These are phyloP conservation scores for Pilasporangium apinafurcum DNA, from an alignment of 352 stramenopile species.

Conservation along the genomic window DNA sequence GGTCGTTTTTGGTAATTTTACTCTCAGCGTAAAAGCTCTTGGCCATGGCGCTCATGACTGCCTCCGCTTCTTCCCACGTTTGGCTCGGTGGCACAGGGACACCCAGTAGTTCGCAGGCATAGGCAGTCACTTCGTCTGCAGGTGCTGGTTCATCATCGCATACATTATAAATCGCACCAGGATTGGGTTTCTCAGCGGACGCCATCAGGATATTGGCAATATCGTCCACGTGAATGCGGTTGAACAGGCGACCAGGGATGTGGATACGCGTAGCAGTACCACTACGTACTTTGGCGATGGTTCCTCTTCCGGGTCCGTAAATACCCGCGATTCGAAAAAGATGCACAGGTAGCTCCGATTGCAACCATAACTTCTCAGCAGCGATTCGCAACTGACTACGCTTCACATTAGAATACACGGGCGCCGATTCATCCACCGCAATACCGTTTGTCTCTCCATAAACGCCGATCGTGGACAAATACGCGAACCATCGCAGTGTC, in stretches of 20 bases:
- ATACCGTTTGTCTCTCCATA: slow-evolving; percentile 87
- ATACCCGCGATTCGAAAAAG: slow-evolving; percentile 90
- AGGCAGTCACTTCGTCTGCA: slow-evolving; percentile 70
- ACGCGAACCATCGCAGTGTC: slow-evolving; percentile 81
- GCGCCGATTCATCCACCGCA: slow-evolving; percentile 78
- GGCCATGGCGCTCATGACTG: slow-evolving; percentile 81
- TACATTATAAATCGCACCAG: slow-evolving; percentile 84
- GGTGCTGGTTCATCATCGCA: slow-evolving; percentile 86
- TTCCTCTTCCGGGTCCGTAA: slow-evolving; percentile 84
- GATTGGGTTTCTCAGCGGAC: slow-evolving; percentile 53
- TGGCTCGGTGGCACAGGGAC: slow-evolving; percentile 37
- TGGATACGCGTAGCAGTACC: slow-evolving; percentile 61
- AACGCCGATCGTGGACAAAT: slow-evolving; percentile 92
- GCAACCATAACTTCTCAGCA: slow-evolving; percentile 75
- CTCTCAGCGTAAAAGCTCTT: slow-evolving; percentile 85
- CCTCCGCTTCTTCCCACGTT: slow-evolving; percentile 66
- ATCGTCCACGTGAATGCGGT: slow-evolving; percentile 89
- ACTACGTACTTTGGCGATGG: slow-evolving; percentile 72
- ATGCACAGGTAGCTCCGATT: slow-evolving; percentile 58
- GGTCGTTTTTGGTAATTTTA: slow-evolving; percentile 70
- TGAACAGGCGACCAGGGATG: slow-evolving; percentile 75
- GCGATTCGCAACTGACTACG: slow-evolving; percentile 73
- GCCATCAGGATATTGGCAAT: slow-evolving; percentile 76
- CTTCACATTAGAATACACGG: slow-evolving; percentile 50
- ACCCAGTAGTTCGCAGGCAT: slow-evolving; percentile 64